Conservation (phyloP, 768 basidiomycete genomes). For the Leucosporidium scottii region DNA sequence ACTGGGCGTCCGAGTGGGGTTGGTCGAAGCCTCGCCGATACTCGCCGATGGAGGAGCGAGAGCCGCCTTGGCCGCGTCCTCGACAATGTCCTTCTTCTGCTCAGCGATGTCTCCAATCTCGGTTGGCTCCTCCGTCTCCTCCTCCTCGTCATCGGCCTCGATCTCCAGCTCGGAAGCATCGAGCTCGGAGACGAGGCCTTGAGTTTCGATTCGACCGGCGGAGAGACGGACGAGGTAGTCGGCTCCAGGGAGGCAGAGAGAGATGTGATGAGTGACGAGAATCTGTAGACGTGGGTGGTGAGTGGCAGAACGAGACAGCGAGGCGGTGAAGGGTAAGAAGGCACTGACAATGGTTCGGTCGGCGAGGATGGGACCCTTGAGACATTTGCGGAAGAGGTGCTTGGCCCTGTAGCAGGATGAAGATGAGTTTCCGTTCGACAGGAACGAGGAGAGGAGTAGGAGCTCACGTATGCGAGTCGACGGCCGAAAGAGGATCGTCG, state of each 20-base stretch:
- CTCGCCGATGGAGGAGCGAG: not conserved
- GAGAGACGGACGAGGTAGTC: constrained; percentile 32
- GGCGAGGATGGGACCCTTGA: constrained; percentile 70
- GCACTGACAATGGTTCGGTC: constrained; percentile 59
- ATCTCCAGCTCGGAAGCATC: constrained; percentile 18
- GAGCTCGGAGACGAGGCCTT: constrained; percentile 25
- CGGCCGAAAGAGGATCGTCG: constrained; percentile 36
- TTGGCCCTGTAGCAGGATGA: constrained; percentile 58
- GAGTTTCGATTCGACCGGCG: constrained; percentile 25
- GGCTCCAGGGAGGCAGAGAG: constrained; percentile 29
- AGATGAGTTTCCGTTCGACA: no score
- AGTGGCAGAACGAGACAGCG: not conserved
- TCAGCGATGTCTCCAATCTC: constrained; percentile 4
- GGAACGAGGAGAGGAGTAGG: not conserved
- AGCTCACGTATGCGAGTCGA: constrained; percentile 53
- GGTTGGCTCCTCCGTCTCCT: not conserved
- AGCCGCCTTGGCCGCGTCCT: not conserved
- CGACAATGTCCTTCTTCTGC: no score
- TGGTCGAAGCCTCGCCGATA: not conserved
- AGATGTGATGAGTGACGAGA: constrained; percentile 37
- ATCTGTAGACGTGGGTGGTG: not conserved
- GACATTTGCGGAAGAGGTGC: constrained; percentile 47
- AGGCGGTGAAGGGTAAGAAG: no score
- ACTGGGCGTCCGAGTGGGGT: not conserved
- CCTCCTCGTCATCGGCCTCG: not conserved